Percentiles rank a stretch among this genome's conserved stretches.
Conservation (phyloP, 495 filamentous ascomycete species). For the Halenospora varia region DNA sequence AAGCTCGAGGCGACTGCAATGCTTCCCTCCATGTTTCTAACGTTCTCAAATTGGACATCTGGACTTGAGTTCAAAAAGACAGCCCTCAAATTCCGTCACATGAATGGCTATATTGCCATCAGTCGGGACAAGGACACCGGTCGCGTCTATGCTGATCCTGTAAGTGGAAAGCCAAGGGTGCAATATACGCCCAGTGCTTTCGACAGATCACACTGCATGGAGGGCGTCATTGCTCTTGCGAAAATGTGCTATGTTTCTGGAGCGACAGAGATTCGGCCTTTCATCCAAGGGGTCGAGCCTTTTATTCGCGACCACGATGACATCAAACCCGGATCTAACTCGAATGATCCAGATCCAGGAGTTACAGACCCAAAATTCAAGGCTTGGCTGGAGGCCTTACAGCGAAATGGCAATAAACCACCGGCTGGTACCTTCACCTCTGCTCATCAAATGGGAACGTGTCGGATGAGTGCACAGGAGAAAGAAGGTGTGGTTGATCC, state of each 20-base stretch:
- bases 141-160: conserved; percentile 69
- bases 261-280: conserved; percentile 70
- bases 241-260: conserved; percentile 75
- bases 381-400: conserved; percentile 61
- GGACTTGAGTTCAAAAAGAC: conserved; percentile 66
- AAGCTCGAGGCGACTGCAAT: conserved; percentile 50
- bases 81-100: conserved; percentile 56
- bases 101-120: conserved; percentile 64
- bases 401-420: conserved; percentile 42
- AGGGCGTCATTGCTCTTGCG: conserved; percentile 65
- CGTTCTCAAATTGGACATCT: conserved; percentile 51
- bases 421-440: conserved; percentile 42
- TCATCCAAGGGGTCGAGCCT: conserved; percentile 52
- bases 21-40: conserved; percentile 43
- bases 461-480: conserved; percentile 66
- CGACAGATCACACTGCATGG: conserved; percentile 64
- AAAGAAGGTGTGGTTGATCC: conserved; percentile 69
- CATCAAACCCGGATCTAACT: background rate
- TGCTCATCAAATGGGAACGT: conserved; percentile 92
- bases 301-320: conserved; percentile 54
- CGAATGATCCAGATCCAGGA: conserved; percentile 28
- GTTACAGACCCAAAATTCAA: conserved; percentile 64
- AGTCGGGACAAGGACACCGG: conserved; percentile 70
- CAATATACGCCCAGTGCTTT: conserved; percentile 65
- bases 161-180: conserved; percentile 57